Evolutionary conservation across 108 stramenopile genomes (phyloP).

Genomic region (Mediolabrus comicus): DNA sequence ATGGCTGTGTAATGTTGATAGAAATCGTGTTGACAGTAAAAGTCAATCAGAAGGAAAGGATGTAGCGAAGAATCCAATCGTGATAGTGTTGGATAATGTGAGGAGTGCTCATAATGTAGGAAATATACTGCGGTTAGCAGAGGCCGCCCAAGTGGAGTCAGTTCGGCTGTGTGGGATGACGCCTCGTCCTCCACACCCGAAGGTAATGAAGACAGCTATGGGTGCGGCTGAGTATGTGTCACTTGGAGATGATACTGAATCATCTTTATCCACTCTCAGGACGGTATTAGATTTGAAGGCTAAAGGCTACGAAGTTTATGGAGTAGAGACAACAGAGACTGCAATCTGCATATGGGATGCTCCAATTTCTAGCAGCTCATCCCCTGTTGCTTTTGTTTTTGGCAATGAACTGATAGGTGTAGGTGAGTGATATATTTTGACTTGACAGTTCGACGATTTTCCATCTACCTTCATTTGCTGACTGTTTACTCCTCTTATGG

Average conservation of each 20-base stretch:
- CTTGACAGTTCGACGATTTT: too few species aligned
- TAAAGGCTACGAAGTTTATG: constrained; percentile 40
- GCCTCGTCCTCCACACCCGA: constrained; percentile 54
- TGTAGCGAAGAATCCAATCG: constrained; percentile 27
- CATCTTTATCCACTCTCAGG: constrained; percentile 48
- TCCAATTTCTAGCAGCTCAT: constrained; percentile 17
- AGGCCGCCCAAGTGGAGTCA: constrained; percentile 45
- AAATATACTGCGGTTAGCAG: constrained; percentile 50
- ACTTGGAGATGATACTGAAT: constrained; percentile 15
- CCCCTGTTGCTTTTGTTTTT: constrained; percentile 48
- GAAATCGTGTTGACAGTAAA: constrained; percentile 18
- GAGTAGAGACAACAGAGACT: constrained; percentile 53
- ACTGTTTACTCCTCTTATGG: too few species aligned
- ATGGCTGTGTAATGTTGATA: constrained; percentile 62
- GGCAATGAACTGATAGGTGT: constrained; percentile 64
- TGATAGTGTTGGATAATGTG: constrained; percentile 53
- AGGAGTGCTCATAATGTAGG: constrained; percentile 60
- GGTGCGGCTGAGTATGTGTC: constrained; percentile 53
- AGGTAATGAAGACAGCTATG: constrained; percentile 54
- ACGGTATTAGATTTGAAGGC: constrained; percentile 49
- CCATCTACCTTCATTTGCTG: too few species aligned
- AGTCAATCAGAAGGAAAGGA: neutral
- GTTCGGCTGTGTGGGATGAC: constrained; percentile 60
- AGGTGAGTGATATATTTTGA: constrained; percentile 7
- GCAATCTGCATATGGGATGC: constrained; percentile 48